Evolutionary conservation across 148 eudicot species (phyloP).

Genomic region (Selenicereus undatus): DNA sequence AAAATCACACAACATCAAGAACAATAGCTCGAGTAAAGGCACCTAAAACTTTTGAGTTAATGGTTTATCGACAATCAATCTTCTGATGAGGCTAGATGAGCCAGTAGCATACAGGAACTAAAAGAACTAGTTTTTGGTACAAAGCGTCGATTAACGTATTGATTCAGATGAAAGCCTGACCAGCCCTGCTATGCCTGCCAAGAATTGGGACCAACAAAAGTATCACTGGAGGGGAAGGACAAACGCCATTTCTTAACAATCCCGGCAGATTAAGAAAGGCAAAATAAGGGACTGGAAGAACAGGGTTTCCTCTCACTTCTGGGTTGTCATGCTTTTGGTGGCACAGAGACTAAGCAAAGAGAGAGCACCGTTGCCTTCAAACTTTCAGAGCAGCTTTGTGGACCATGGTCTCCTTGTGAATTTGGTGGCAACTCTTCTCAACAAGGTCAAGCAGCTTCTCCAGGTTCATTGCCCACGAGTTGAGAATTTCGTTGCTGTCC

Average conservation of each 20-base stretch:
- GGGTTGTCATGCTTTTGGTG: not conserved
- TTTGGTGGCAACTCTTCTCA: constrained; percentile 99
- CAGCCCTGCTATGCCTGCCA: not conserved
- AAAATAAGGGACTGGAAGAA: not conserved
- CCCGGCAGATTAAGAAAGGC: not conserved
- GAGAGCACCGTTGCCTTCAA: constrained; percentile 19
- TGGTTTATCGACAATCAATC: not conserved
- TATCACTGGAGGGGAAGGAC: not conserved
- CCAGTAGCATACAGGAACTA: not conserved
- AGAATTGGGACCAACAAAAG: not conserved
- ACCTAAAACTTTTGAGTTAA: not conserved
- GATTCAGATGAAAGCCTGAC: not conserved
- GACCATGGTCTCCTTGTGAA: constrained; percentile 99
- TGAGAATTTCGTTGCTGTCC: constrained; percentile 80
- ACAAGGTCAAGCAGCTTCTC: constrained; percentile 96
- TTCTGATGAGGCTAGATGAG: not conserved
- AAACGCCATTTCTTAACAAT: not conserved
- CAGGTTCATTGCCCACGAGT: constrained; percentile 84
- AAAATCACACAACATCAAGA: not conserved
- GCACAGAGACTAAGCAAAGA: not conserved
- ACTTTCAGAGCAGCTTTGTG: constrained; percentile 76
- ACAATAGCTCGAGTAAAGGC: not conserved
- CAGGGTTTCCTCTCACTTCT: not conserved
- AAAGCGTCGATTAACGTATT: not conserved
- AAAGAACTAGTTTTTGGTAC: not conserved